A percentile compares a stretch with the other conserved stretches of the same genome.
Evolutionary conservation across 2,329 filamentous ascomycete species (phyloP).

Genomic region (Cladophialophora psammophila): DNA sequence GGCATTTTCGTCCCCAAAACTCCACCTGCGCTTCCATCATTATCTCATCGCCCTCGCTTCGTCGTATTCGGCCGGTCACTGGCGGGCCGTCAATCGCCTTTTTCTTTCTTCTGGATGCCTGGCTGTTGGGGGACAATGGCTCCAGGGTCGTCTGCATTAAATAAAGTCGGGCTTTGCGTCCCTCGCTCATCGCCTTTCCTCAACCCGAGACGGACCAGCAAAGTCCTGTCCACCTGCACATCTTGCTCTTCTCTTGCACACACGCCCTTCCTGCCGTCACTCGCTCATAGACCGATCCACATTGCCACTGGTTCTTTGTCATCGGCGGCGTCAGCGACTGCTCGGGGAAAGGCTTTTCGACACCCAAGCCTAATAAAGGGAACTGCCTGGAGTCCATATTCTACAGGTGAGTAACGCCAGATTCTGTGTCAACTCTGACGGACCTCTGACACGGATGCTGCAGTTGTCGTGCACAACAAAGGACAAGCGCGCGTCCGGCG

Average conservation of each 20-base stretch:
- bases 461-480: conserved; percentile 41
- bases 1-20: conserved; percentile 10
- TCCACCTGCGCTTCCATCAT: conserved; percentile 6
- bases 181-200: conserved; percentile 14
- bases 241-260: neutral
- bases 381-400: conserved; percentile 15
- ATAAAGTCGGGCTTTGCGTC: conserved; percentile 25
- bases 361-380: neutral
- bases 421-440: neutral
- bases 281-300: conserved; percentile 12
- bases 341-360: conserved; percentile 4
- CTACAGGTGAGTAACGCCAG: conserved; percentile 25
- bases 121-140: conserved; percentile 24
- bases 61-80: conserved; percentile 5
- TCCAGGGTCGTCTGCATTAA: conserved; percentile 30
- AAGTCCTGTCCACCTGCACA: neutral
- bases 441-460: conserved; percentile 8
- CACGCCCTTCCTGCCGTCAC: conserved; percentile 6
- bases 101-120: conserved; percentile 14
- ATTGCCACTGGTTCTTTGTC: neutral
- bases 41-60: conserved; percentile 17
- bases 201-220: conserved; percentile 7
- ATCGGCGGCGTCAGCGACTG: neutral
- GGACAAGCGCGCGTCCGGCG: conserved; percentile 36
- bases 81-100: conserved; percentile 22